These are phyloP conservation scores for Blastomyces silverae DNA, from an alignment of 2,329 filamentous ascomycete genomes.

Conservation along the genomic window DNA sequence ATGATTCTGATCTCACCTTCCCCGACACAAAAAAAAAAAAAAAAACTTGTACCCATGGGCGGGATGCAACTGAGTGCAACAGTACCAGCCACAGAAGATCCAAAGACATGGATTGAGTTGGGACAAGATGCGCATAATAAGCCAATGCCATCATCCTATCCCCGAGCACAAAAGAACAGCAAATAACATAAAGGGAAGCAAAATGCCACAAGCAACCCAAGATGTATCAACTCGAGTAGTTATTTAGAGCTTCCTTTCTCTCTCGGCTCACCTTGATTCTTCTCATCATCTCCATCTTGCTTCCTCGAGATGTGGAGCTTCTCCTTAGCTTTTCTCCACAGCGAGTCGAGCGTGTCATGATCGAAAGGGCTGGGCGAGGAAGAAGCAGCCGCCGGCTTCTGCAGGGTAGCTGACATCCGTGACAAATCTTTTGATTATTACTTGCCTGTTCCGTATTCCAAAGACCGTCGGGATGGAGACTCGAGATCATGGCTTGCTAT, in stretches of 20 bases:
- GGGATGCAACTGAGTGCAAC: no score
- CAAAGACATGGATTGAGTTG: no score
- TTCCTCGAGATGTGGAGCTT: constrained; percentile 19
- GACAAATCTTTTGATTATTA: constrained; percentile 8
- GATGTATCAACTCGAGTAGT: no score
- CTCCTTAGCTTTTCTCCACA: constrained; percentile 21
- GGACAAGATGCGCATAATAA: no score
- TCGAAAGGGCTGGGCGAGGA: constrained; percentile 8
- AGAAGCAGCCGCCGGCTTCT: not conserved
- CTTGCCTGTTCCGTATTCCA: not conserved
- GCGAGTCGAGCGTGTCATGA: constrained; percentile 18
- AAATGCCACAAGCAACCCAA: no score
- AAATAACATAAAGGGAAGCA: no score
- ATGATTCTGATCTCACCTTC: not conserved
- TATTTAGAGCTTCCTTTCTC: not conserved
- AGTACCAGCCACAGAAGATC: no score
- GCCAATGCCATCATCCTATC: no score
- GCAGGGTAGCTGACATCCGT: constrained; percentile 2
- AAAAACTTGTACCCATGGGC: no score
- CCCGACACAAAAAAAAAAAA: no score
- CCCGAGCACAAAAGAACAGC: no score
- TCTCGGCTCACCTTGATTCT: not conserved
- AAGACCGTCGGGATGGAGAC: not conserved
- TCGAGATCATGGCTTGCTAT: not conserved
- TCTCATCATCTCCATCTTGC: constrained; percentile 9